Conservation (phyloP, 2,329 filamentous ascomycete species). For the Arthrobotrys entomopaga region DNA sequence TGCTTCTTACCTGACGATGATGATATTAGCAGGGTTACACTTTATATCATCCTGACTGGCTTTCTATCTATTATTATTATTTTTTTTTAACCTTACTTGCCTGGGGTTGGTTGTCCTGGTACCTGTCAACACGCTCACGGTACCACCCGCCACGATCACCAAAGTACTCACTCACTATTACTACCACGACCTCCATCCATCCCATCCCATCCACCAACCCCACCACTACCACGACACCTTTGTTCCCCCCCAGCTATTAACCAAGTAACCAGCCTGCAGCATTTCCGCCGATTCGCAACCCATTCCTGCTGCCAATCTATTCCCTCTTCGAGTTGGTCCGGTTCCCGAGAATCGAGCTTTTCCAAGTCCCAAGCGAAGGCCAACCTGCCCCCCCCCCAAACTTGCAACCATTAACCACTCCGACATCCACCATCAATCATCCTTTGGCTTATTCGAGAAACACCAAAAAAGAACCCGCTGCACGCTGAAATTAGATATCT, state of each 20-base stretch:
- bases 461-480: too few relatives aligned
- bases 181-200: neutral
- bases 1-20: too few relatives aligned
- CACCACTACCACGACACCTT: neutral
- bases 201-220: neutral
- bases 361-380: neutral
- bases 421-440: neutral
- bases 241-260: neutral
- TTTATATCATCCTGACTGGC: too few relatives aligned
- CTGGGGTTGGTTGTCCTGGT: too few relatives aligned
- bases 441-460: too few relatives aligned
- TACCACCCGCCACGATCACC: too few relatives aligned
- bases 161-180: neutral
- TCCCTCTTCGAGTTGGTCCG: neutral
- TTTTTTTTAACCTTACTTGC: too few relatives aligned
- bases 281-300: slow-evolving; percentile 1
- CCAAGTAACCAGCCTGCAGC: neutral
- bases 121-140: too few relatives aligned
- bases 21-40: too few relatives aligned
- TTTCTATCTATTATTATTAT: too few relatives aligned
- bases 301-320: neutral
- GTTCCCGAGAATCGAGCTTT: slow-evolving; percentile 4
- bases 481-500: neutral
- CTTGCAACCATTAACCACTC: neutral
- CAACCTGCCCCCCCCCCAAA: neutral